Percentiles rank a stretch among this genome's conserved stretches.
Conservation (phyloP, 495 filamentous ascomycete species). For the Trichocladium antarcticum region DNA sequence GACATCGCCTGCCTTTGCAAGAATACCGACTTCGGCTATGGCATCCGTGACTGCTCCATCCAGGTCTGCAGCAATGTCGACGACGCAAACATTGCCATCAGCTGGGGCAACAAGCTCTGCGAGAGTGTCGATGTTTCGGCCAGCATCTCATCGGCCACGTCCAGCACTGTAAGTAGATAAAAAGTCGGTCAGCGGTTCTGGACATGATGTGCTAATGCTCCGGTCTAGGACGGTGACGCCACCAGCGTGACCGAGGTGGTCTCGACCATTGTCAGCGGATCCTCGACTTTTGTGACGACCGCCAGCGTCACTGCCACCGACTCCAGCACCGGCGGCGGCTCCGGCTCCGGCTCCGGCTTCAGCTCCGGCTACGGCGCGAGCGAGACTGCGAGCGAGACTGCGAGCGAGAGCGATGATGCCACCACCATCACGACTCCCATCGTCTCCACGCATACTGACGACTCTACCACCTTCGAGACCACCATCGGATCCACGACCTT, state of each 20-base stretch:
- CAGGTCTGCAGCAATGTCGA: slow-evolving; percentile 45
- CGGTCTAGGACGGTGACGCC: not conserved
- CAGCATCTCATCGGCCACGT: slow-evolving; percentile 20
- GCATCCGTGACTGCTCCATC: slow-evolving; percentile 67
- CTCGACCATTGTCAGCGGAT: slow-evolving; percentile 25
- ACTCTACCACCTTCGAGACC: slow-evolving; percentile 9
- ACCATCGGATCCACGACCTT: slow-evolving; percentile 14
- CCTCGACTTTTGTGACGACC: slow-evolving; percentile 18
- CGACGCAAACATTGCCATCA: slow-evolving; percentile 23
- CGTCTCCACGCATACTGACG: slow-evolving; percentile 9
- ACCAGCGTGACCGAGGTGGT: slow-evolving; percentile 11
- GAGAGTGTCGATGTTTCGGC: slow-evolving; percentile 11
- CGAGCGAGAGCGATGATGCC: slow-evolving; percentile 4
- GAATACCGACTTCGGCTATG: slow-evolving; percentile 55
- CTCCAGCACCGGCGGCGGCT: not conserved
- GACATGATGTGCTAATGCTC: too few relatives aligned
- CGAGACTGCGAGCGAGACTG: too few relatives aligned
- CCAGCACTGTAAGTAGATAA: slow-evolving; percentile 9
- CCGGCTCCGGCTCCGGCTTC: not conserved
- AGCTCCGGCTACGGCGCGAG: not conserved
- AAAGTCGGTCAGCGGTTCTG: not conserved
- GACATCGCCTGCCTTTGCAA: slow-evolving; percentile 62
- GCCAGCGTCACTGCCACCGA: slow-evolving; percentile 14
- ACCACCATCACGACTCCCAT: slow-evolving; percentile 20
- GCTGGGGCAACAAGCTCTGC: slow-evolving; percentile 29